Evolutionary conservation across 768 basidiomycete genomes (phyloP).

Genomic region (Clathrus columnatus): DNA sequence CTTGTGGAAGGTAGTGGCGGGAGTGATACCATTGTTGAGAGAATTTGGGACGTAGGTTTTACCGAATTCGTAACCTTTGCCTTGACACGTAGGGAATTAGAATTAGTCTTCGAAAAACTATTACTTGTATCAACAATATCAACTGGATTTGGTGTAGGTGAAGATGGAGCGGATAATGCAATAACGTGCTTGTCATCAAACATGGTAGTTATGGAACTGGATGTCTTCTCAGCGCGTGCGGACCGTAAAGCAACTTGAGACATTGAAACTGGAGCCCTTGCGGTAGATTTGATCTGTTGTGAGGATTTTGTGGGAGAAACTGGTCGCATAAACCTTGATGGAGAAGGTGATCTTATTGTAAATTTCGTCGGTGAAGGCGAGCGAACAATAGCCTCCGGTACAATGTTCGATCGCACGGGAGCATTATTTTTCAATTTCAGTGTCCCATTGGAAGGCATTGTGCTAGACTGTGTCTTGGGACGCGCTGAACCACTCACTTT

Average conservation of each 20-base stretch:
- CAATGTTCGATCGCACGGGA: neutral
- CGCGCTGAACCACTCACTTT: conserved; percentile 9
- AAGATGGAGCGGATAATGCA: neutral
- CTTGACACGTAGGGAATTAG: conserved; percentile 35
- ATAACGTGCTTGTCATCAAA: neutral
- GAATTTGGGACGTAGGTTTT: conserved; percentile 32
- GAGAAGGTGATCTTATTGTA: conserved; percentile 8
- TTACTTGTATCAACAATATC: neutral
- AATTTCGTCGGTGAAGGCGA: neutral
- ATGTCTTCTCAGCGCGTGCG: neutral
- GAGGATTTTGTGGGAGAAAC: conserved; percentile 1
- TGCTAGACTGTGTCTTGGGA: neutral
- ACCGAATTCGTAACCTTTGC: conserved; percentile 51
- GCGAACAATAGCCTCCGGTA: neutral
- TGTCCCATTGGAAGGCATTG: neutral
- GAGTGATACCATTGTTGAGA: conserved; percentile 26
- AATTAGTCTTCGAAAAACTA: neutral
- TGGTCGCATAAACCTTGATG: conserved; percentile 9
- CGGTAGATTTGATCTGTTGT: neutral
- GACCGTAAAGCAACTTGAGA: neutral
- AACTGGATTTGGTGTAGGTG: neutral
- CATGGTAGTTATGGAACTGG: neutral
- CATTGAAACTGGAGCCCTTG: neutral
- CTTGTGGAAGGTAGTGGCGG: conserved; percentile 20
- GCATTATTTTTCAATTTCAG: neutral